Percentiles rank a stretch among this genome's conserved stretches.
Conservation (phyloP, 768 basidiomycete genomes). For the Dictyophora rubrovolvata region DNA sequence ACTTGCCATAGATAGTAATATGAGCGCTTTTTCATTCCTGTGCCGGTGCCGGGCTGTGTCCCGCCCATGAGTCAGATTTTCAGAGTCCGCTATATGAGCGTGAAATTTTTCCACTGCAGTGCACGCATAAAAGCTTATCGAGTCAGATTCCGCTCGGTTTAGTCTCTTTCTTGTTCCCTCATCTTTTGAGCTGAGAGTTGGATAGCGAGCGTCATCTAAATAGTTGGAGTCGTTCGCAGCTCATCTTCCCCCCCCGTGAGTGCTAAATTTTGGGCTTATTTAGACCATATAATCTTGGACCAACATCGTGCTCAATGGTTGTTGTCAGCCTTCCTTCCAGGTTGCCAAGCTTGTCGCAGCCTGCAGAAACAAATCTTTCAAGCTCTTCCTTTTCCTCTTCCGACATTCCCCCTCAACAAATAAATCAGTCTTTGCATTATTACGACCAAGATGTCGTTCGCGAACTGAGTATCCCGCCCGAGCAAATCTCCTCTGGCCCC, state of each 20-base stretch:
- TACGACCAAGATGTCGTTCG: slow-evolving; percentile 11
- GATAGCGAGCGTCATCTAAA: not conserved
- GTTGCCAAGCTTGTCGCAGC: slow-evolving; percentile 1
- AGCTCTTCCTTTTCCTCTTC: not conserved
- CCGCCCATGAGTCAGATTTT: not conserved
- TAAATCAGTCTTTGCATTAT: slow-evolving; percentile 1
- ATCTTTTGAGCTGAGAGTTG: not conserved
- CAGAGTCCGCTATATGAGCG: not conserved
- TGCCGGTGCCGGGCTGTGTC: not conserved
- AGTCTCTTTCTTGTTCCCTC: not conserved
- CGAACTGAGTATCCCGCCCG: slow-evolving; percentile 10
- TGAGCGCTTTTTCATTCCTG: not conserved
- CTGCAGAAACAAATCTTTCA: slow-evolving; percentile 3
- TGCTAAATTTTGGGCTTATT: not conserved
- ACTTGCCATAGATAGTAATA: not conserved
- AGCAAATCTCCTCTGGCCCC: not conserved
- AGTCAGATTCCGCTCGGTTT: not conserved
- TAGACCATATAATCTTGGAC: too few species aligned
- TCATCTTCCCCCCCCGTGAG: not conserved
- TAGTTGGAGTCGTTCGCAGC: not conserved
- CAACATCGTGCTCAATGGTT: not conserved
- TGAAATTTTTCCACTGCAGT: not conserved
- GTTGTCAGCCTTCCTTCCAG: not conserved
- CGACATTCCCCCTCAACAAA: slow-evolving; percentile 7
- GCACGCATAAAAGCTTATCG: not conserved